Base-by-base conservation (phyloP, 768 basidiomycete genomes). In the Dacryopinax primogenitus region DNA sequence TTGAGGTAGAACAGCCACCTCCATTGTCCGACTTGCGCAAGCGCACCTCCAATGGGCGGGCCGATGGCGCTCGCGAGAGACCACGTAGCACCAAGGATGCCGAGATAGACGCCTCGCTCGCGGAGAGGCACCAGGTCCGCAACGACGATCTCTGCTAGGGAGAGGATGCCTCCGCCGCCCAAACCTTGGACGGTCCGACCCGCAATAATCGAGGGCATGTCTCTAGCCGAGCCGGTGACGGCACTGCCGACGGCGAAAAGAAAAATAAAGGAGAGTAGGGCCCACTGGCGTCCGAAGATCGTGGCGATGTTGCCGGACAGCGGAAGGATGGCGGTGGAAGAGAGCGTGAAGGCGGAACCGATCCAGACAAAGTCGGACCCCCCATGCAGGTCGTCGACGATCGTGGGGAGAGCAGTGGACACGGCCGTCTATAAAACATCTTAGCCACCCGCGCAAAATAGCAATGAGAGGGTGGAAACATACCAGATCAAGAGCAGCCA, bases 181-280 rank as follows among this genome's bases (percentile, higher is more conserved):
- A 92, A 84, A 11, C 90, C 90, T 72, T 92, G 90, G 1, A 93
- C 77, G 1, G 87, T 89, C 68, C 90, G 82, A 44, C 81, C 82
- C 0, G 87, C 78, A 35, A 90, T 83, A 18, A 93, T 76, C 90
- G 87, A 89, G 1, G 77, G 80, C 82, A 92, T 86, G 64, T 63
- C 84, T 72, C 92, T 86, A 0, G 90, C 88, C 0, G 88, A 86
- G 15, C 90, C 90, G 69, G 88, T 90, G 63, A 92, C 75, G 1
- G 88, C 88, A 3, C 87, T 62, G 37, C 74, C 76, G 35, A 75
- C 15, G 62, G 66, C 58, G 39, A 68, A 70, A 33, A 41, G 63
- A 33, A 47, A 21, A 33, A 67, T 68, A 28, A 62, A 41, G 64
- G 62, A 64, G 62, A 62, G 67, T 1, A 69, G 62, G 2, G 63